A percentile compares a stretch with the other conserved stretches of the same genome.
These are phyloP conservation scores for Boletus huronensis DNA, from an alignment of 768 basidiomycete genomes.

Conservation along the genomic window DNA sequence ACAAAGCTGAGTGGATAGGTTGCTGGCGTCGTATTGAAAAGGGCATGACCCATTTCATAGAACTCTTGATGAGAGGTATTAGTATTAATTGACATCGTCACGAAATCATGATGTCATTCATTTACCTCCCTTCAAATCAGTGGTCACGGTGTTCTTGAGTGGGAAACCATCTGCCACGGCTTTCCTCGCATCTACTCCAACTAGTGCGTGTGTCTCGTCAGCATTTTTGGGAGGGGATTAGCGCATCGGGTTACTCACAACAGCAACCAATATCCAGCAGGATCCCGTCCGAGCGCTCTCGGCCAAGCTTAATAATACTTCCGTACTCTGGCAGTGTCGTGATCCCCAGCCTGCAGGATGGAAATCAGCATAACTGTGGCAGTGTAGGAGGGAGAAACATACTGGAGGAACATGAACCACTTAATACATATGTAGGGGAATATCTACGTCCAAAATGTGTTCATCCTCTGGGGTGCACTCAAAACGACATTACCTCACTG, in stretches of 20 bases:
- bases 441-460: constrained; percentile 11
- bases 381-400: neutral
- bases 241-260: constrained; percentile 29
- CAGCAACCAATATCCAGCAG: constrained; percentile 47
- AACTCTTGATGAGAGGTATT: constrained; percentile 41
- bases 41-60: constrained; percentile 55
- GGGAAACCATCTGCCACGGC: constrained; percentile 44
- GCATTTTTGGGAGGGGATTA: neutral
- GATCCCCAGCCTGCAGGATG: constrained; percentile 13
- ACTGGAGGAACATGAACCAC: constrained; percentile 24
- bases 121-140: constrained; percentile 39
- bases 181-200: constrained; percentile 37
- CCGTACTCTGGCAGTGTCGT: constrained; percentile 17
- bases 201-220: constrained; percentile 1
- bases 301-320: constrained; percentile 34
- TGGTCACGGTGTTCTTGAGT: constrained; percentile 34
- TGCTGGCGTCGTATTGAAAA: constrained; percentile 54
- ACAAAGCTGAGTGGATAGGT: constrained; percentile 53
- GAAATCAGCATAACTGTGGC: neutral
- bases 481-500: neutral
- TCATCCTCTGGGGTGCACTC: neutral
- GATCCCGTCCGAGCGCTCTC: constrained; percentile 34
- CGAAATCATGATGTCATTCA: neutral
- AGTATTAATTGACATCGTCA: neutral
- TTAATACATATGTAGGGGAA: constrained; percentile 30